Conservation (phyloP, 108 stramenopile species). For the Cyclotella distinguenda region DNA sequence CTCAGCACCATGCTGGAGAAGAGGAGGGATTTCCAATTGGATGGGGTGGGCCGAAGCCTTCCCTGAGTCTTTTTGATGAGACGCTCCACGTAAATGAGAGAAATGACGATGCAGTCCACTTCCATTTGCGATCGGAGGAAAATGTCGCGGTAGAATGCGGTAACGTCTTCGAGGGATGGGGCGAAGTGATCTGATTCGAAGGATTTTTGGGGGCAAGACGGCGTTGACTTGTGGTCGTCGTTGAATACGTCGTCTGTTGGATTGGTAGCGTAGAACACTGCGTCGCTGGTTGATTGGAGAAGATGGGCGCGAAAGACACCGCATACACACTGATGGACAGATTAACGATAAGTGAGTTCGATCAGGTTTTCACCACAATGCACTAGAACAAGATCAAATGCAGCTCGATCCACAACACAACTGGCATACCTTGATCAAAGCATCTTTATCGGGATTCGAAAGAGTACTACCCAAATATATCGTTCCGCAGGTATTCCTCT, state of each 20-base stretch:
- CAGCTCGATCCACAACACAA: too few species aligned
- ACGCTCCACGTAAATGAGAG: conserved; percentile 94
- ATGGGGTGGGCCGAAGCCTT: conserved; percentile 58
- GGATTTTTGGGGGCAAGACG: conserved; percentile 2
- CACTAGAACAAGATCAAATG: too few species aligned
- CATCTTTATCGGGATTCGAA: conserved; percentile 92
- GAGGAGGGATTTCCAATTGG: conserved; percentile 90
- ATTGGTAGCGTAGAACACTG: not conserved
- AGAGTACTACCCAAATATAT: conserved; percentile 87
- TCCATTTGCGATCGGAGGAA: conserved; percentile 89
- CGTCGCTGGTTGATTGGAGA: conserved; percentile 40
- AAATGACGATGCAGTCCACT: conserved; percentile 93
- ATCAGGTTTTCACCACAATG: not conserved
- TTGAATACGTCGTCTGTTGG: not conserved
- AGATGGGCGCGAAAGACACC: conserved; percentile 91
- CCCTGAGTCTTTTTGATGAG: conserved; percentile 88
- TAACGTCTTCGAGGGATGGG: conserved; percentile 75
- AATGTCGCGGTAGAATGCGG: conserved; percentile 79
- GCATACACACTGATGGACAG: conserved; percentile 74
- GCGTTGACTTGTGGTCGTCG: not conserved
- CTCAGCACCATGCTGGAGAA: conserved; percentile 92
- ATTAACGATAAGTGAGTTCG: not conserved
- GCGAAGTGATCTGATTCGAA: conserved; percentile 22
- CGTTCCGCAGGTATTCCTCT: conserved; percentile 91
- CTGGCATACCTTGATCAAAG: conserved; percentile 83